Evolutionary conservation across 148 eudicot genomes (phyloP), one percentile per base, ranked within the genome.

Genomic region (Tetragonia tetragonoides): DNA sequence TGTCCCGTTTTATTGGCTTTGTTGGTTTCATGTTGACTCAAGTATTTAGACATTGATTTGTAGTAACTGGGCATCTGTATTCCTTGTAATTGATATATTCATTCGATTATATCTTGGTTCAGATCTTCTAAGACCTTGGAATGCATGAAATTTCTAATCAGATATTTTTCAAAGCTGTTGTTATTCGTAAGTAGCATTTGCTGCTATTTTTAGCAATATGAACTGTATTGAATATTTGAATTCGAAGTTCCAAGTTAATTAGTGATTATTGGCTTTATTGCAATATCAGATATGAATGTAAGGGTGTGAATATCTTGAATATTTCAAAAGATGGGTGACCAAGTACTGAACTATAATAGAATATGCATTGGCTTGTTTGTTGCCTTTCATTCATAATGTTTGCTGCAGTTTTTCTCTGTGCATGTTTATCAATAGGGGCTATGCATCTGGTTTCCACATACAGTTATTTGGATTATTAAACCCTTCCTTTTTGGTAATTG

Each of bases 401-500:
- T 23, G 66, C 66, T 62, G 34, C 12, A 0, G 34, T 21, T 5
- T n/a, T 14, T 15, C 2, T 8, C 14, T 57, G 1, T 10, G 16
- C 16, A 57, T 44, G 47, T 44, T 44, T 44, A 44, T 44, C 9
- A 44, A 2, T 9, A 5, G 47, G 47, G 47, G 47, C 47, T 44
- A 44, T 71, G 42, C 38, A 2, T 21, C 16, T 63, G 39, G 44
- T 12, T 17, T 51, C 0, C 44, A 37, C 23, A 11, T 54, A 17
- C n/a, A 23, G 15, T n/a, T 39, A 14, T 65, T 68, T 56, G 10
- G 12, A 15, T 72, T 23, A 23, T 12, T 11, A 39, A 59, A 39
- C 51, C 76, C 6, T 11, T 73, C 16, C 40, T 18, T 47, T 69
- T 71, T 69, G 60, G 51, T 83, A 20, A 38, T 66, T 53, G 0